phyloP scores from a whole-genome alignment of 139 green algal genomes.

The Chlamydomonas incerta region DNA sequence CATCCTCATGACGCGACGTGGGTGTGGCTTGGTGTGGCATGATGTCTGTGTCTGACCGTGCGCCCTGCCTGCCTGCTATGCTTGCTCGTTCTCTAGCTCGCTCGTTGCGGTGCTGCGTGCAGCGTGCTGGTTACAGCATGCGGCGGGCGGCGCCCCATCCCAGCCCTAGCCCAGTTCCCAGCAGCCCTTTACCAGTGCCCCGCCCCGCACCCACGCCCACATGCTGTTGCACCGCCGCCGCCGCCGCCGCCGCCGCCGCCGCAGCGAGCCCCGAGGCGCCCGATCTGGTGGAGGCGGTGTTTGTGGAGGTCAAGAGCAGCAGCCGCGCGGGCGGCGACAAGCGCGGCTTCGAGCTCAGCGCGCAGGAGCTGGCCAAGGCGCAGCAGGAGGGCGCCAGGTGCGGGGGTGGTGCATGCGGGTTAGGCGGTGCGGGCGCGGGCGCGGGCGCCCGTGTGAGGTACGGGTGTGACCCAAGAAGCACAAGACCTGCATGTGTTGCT shows the following conservation, averaged over 20 bases:
- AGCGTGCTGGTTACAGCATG: not conserved
- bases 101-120: no score
- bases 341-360: conserved; percentile 7
- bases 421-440: no score
- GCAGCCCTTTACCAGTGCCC: not conserved
- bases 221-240: no score
- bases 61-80: no score
- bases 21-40: not conserved
- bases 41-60: not conserved
- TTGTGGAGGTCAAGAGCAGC: conserved; percentile 32
- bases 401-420: not conserved
- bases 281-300: not conserved
- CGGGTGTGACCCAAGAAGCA: no score
- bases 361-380: conserved; percentile 9
- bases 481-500: no score
- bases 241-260: no score
- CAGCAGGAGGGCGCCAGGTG: not conserved
- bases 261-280: not conserved
- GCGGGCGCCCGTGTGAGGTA: no score
- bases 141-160: no score
- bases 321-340: not conserved
- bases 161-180: not conserved
- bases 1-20: conserved; percentile 2
- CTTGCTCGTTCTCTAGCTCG: not conserved
- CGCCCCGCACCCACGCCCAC: no score